Base-by-base conservation (phyloP, 2,329 filamentous ascomycete species). In the Colletotrichum phormii region DNA sequence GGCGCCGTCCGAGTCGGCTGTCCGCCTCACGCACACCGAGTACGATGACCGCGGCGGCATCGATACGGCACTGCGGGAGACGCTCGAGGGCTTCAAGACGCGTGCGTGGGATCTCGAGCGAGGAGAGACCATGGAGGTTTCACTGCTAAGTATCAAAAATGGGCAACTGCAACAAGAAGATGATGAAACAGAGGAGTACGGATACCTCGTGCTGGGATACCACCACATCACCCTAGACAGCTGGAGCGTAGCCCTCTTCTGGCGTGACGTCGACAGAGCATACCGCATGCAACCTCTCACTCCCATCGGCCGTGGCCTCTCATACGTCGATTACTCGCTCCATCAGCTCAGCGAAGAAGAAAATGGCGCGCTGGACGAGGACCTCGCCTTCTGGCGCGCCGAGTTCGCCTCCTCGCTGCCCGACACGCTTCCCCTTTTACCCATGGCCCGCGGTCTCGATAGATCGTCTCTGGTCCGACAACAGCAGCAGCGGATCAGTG, bases 141-240 rank as follows among this genome's bases (percentile, higher is more conserved):
- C 53, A 5, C 53, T 55, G 22, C 22, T 55, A 9, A 31, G 26
- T 29, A 5, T 26, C 13, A 26, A 8, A 26, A 4, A 4, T 15
- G 24, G 26, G 24, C 24, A 29, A 26, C 13, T 37, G 3, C 1
- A 5, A 35, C 9, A 35, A 37, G 35, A 5, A 13, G 12, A 13
- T 13, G 35, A 37, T 13, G 35, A 42, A 5, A 9, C 31, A 33
- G 35, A 42, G 35, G 35, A 15, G 35, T 42, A 42, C 35, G 35
- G 35, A 6, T 42, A 15, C 13, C 35, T 42, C 35, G 35, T 42
- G 35, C 5, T 42, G 35, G 35, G 35, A 18, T 61, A 37, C 29
- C 58, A 61, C 31, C 58, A 61, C 58, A 61, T 61, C 11, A 26
- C 29, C 24, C 26, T 61, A 7, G 58, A 61, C 29, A 31, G 58